Percentiles rank a stretch among this genome's conserved stretches.
Evolutionary conservation across 176 grass and related monocot genomes (phyloP).

Genomic region (Oryza coarctata): DNA sequence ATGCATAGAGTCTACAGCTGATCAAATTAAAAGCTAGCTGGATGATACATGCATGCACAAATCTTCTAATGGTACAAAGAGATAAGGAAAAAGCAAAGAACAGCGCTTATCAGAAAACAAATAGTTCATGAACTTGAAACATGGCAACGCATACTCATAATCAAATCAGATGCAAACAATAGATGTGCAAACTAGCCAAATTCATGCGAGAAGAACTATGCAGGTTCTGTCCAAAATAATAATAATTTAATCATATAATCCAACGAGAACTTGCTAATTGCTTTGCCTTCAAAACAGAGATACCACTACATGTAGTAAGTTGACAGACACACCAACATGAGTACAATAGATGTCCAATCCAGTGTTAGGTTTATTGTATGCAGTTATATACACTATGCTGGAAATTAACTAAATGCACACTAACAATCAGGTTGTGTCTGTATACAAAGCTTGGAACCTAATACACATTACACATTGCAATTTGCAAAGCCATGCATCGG

Average conservation of each 20-base stretch:
- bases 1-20: neutral
- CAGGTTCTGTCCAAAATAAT: neutral
- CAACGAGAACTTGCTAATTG: neutral
- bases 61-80: neutral
- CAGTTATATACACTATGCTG: neutral
- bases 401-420: neutral
- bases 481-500: neutral
- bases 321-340: neutral
- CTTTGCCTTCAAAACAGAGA: neutral
- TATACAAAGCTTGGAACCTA: neutral
- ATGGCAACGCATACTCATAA: neutral
- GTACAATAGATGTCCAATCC: neutral
- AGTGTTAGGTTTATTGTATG: neutral
- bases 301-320: no score
- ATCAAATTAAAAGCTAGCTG: neutral
- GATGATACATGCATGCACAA: neutral
- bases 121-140: neutral
- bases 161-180: neutral
- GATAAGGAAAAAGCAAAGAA: neutral
- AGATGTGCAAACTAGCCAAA: neutral
- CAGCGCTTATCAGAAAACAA: neutral
- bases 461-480: neutral
- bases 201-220: neutral
- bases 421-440: neutral
- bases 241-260: neutral